A percentile compares a stretch with the other conserved stretches of the same genome.
Evolutionary conservation across 208 protist species (phyloP).

Genomic region (Angomonas deanei): DNA sequence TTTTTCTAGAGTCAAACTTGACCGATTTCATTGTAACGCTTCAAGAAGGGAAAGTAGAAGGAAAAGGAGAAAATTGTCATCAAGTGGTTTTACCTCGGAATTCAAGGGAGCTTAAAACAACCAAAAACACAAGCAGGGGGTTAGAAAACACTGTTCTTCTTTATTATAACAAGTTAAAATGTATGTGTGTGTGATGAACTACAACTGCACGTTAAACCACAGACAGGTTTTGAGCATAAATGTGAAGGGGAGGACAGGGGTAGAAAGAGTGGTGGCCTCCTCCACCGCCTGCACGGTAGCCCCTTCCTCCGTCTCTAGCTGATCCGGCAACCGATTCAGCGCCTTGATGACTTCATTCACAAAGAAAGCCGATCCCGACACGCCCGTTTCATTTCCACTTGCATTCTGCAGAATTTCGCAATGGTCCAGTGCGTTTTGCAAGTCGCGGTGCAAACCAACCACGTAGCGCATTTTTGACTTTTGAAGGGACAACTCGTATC

Average conservation of each 20-base stretch:
- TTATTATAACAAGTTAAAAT: no score
- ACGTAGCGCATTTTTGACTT: slow-evolving; percentile 80
- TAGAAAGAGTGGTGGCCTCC: slow-evolving; percentile 18
- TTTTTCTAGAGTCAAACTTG: no score
- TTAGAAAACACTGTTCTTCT: no score
- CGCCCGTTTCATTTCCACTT: neutral
- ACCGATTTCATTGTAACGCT: no score
- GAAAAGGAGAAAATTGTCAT: no score
- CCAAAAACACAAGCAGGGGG: no score
- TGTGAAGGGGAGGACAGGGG: slow-evolving; percentile 79
- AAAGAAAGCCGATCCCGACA: slow-evolving; percentile 30
- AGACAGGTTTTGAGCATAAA: slow-evolving; percentile 89
- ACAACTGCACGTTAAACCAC: slow-evolving; percentile 49
- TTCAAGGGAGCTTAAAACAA: no score
- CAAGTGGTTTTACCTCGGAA: no score
- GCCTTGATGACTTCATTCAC: slow-evolving; percentile 36
- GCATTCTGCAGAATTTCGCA: slow-evolving; percentile 17
- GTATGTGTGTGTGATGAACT: no score
- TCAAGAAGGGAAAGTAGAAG: no score
- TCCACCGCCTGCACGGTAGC: slow-evolving; percentile 26
- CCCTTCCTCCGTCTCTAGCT: neutral
- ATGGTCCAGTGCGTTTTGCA: slow-evolving; percentile 52
- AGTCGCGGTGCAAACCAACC: slow-evolving; percentile 70
- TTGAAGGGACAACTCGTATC: slow-evolving; percentile 62
- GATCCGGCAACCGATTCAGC: slow-evolving; percentile 28